Conservation (phyloP, 179 eudicot genomes). For the Pouteria campechiana region DNA sequence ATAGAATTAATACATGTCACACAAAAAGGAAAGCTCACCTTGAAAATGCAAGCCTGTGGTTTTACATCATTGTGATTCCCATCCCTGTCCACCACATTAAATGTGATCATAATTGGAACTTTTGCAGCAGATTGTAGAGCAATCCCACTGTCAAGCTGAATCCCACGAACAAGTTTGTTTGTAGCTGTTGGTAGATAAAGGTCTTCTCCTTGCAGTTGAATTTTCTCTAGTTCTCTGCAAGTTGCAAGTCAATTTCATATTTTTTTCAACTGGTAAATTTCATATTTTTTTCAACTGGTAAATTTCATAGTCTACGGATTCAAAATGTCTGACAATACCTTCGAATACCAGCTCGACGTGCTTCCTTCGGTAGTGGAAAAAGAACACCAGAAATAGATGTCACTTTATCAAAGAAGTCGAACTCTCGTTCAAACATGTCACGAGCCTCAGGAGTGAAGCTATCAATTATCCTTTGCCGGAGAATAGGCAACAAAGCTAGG, state of each 20-base stretch:
- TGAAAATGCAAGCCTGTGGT: conserved; percentile 96
- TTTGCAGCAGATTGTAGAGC: conserved; percentile 97
- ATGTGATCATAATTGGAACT: conserved; percentile 98
- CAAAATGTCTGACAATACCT: conserved; percentile 32
- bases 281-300: not conserved
- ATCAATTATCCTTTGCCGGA: conserved; percentile 71
- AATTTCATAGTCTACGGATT: not conserved
- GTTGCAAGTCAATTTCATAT: no score
- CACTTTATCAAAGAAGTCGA: conserved; percentile 91
- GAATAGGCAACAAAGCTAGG: conserved; percentile 54
- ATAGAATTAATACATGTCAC: no score
- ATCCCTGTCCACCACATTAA: conserved; percentile 72
- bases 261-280: conserved; percentile 3
- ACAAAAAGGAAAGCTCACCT: conserved; percentile 29
- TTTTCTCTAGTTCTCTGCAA: conserved; percentile 85
- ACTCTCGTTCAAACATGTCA: conserved; percentile 65
- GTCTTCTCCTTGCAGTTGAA: conserved; percentile 73
- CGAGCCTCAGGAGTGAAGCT: conserved; percentile 73
- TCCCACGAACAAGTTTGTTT: conserved; percentile 72
- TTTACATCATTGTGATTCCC: conserved; percentile 58
- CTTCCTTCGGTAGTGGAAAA: conserved; percentile 87
- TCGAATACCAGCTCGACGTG: conserved; percentile 85
- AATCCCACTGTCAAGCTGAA: conserved; percentile 92
- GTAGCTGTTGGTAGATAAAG: conserved; percentile 94
- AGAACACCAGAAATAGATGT: conserved; percentile 87